These are phyloP conservation scores for Meira nashicola DNA, from an alignment of 1,284 basidiomycete species.

Conservation along the genomic window DNA sequence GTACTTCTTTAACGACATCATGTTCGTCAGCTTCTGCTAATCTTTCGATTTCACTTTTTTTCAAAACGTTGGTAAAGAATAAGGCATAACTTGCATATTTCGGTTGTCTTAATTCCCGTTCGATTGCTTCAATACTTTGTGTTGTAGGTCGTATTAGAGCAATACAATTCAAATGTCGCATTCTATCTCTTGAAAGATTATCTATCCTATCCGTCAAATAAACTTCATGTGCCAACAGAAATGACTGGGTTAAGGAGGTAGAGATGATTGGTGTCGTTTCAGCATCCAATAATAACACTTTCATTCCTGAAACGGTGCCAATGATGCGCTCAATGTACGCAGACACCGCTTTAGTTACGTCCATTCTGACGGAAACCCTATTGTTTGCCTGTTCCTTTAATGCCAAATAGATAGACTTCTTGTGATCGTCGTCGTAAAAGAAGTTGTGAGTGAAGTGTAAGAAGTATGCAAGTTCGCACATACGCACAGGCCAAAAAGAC, in stretches of 20 bases:
- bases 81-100: constrained; percentile 90
- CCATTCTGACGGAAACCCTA: constrained; percentile 61
- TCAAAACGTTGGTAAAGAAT: constrained; percentile 81
- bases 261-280: constrained; percentile 98
- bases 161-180: constrained; percentile 94
- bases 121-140: constrained; percentile 74
- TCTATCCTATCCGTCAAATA: constrained; percentile 97
- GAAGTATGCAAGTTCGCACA: neutral
- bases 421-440: neutral
- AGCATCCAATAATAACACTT: constrained; percentile 90
- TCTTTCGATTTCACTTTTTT: constrained; percentile 83
- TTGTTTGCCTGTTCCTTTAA: neutral
- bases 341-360: constrained; percentile 89
- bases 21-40: constrained; percentile 92
- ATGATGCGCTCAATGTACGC: constrained; percentile 89
- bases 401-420: neutral
- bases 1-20: constrained; percentile 92
- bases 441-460: neutral
- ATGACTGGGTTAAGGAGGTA: constrained; percentile 87
- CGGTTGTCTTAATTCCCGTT: constrained; percentile 70
- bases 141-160: constrained; percentile 81
- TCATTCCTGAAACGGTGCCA: constrained; percentile 81
- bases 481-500: neutral
- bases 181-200: constrained; percentile 61
- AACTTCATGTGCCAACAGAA: constrained; percentile 88